phyloP scores from a whole-genome alignment of 768 basidiomycete species.

The Favolaschia claudopus region DNA sequence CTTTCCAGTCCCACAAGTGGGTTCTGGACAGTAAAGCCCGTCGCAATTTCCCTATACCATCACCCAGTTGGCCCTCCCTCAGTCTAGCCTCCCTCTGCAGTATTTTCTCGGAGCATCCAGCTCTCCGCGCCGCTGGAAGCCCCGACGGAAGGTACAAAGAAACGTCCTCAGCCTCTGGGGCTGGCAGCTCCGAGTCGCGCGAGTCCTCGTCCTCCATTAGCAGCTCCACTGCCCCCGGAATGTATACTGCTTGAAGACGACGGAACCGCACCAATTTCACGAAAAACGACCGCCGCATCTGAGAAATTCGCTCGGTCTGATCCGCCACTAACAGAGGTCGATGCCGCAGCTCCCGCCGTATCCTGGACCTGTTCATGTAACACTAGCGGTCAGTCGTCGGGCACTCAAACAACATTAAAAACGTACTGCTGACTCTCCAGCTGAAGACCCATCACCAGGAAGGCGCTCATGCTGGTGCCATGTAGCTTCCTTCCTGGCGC shows the following conservation, averaged over 20 bases:
- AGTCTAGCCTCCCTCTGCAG: conserved; percentile 5
- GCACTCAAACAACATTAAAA: not conserved
- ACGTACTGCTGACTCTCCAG: conserved; percentile 7
- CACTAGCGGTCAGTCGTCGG: conserved; percentile 1
- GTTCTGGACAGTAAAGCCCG: no score
- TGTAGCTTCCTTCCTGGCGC: not conserved
- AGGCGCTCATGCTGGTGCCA: not conserved
- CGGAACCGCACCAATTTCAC: conserved; percentile 6
- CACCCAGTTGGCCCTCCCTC: conserved; percentile 16
- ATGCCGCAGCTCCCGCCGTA: not conserved
- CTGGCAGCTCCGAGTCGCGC: not conserved
- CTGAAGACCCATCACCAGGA: not conserved
- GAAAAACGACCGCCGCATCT: conserved; percentile 6
- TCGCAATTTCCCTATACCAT: no score
- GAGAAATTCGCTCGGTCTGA: not conserved
- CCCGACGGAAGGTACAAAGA: conserved; percentile 14
- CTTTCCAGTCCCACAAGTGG: no score
- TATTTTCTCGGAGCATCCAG: not conserved
- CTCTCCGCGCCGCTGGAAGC: not conserved
- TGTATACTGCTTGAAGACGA: not conserved
- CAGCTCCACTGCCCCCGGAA: not conserved
- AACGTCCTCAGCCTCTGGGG: conserved; percentile 8
- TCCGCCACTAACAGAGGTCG: not conserved
- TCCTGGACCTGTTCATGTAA: not conserved
- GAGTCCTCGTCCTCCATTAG: conserved; percentile 9